Evolutionary conservation across 2,329 filamentous ascomycete species (phyloP).

Genomic region (Trichoderma afroharzianum): DNA sequence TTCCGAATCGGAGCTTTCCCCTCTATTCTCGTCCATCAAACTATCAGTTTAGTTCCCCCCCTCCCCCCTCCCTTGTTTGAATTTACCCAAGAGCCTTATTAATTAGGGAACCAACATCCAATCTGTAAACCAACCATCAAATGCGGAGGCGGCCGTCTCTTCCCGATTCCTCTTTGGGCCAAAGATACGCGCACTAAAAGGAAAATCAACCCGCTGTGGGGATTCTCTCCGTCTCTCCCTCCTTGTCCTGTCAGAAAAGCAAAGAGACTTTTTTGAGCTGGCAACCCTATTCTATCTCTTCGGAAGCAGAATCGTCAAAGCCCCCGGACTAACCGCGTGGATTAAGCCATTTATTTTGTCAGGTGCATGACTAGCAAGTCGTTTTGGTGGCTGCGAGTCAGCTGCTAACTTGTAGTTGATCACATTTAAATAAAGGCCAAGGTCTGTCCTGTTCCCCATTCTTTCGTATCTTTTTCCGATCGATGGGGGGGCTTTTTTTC

Average conservation of each 20-base stretch:
- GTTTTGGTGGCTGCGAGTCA: neutral
- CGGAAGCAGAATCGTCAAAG: neutral
- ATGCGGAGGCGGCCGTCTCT: slow-evolving; percentile 6
- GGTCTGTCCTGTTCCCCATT: neutral
- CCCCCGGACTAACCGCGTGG: neutral
- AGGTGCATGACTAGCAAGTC: neutral
- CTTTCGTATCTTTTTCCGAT: neutral
- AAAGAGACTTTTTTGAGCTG: neutral
- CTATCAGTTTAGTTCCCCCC: neutral
- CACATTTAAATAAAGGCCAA: neutral
- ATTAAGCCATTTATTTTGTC: neutral
- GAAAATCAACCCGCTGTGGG: slow-evolving; percentile 2
- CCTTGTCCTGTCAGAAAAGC: neutral
- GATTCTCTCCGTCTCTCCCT: neutral
- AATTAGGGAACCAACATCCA: neutral
- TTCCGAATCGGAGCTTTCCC: neutral
- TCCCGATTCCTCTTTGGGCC: slow-evolving; percentile 8
- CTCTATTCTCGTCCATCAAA: neutral
- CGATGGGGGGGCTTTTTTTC: neutral
- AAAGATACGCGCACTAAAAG: slow-evolving; percentile 14
- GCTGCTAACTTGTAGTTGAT: neutral
- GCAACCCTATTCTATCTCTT: neutral
- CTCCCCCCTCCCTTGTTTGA: neutral
- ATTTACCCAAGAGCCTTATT: neutral
- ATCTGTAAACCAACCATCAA: neutral